A percentile compares a stretch with the other conserved stretches of the same genome.
phyloP scores from a whole-genome alignment of 2,329 filamentous ascomycete genomes.

The Pseudogymnoascus verrucosus region DNA sequence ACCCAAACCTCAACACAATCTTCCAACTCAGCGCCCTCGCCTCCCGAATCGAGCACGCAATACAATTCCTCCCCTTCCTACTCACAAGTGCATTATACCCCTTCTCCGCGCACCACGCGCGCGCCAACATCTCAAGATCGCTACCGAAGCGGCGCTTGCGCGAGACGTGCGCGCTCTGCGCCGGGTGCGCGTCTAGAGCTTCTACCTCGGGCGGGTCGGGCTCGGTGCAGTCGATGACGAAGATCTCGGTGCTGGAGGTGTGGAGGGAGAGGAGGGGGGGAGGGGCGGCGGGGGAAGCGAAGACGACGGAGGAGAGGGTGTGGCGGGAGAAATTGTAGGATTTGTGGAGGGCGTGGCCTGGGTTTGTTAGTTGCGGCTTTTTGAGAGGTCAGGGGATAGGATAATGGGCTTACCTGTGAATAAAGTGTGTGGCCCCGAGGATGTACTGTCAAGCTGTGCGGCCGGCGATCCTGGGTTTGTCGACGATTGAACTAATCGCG shows the following conservation, averaged over 20 bases:
- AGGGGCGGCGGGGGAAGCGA: conserved; percentile 15
- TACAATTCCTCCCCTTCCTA: conserved; percentile 57
- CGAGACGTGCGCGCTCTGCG: neutral
- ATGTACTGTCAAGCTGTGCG: conserved; percentile 32
- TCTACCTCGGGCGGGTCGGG: conserved; percentile 18
- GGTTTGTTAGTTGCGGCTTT: neutral
- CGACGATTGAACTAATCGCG: conserved; percentile 51
- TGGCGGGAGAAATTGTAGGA: conserved; percentile 52
- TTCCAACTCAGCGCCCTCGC: conserved; percentile 62
- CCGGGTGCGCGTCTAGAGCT: conserved; percentile 10
- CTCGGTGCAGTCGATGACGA: conserved; percentile 55
- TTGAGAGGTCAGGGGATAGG: neutral
- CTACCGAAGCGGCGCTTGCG: conserved; percentile 35
- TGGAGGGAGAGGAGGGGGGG: conserved; percentile 21
- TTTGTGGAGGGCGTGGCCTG: conserved; percentile 57
- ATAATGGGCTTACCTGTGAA: conserved; percentile 35
- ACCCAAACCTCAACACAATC: conserved; percentile 31
- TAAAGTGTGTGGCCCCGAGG: neutral
- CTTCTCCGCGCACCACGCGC: conserved; percentile 65
- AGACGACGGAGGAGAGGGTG: conserved; percentile 49
- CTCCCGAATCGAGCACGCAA: conserved; percentile 68
- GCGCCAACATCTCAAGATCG: conserved; percentile 61
- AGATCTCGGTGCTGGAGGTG: conserved; percentile 34
- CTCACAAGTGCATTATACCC: conserved; percentile 69
- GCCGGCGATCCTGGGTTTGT: conserved; percentile 52